phyloP scores from a whole-genome alignment of 345 rosid genomes.

The Populus simonii region DNA sequence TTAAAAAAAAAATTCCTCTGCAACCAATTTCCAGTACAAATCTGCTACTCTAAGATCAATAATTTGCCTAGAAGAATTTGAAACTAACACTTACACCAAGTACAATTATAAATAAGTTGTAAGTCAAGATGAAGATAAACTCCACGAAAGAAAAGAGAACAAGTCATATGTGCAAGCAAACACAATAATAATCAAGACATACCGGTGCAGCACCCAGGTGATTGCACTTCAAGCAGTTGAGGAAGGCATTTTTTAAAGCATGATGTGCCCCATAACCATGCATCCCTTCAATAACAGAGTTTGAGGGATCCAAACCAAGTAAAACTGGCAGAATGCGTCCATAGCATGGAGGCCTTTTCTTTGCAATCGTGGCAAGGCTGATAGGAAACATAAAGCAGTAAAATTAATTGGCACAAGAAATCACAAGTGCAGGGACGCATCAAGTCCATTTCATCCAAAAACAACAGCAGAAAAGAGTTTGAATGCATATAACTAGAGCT shows the following conservation, averaged over 20 bases:
- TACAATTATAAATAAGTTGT: neutral
- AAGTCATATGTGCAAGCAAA: neutral
- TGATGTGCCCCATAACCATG: constrained; percentile 58
- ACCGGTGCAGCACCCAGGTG: constrained; percentile 98
- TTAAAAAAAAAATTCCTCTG: neutral
- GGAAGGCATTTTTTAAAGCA: constrained; percentile 71
- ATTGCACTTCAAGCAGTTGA: constrained; percentile 72
- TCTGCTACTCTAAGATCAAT: neutral
- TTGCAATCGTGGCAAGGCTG: constrained; percentile 87
- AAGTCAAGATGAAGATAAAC: neutral
- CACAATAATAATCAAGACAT: constrained; percentile 25
- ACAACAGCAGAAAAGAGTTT: neutral
- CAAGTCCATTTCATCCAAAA: neutral
- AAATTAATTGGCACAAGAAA: neutral
- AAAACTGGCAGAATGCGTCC: constrained; percentile 92
- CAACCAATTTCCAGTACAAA: too few species aligned
- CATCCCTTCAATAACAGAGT: constrained; percentile 53
- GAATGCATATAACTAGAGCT: constrained; percentile 11
- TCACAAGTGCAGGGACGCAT: neutral
- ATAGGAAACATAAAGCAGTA: constrained; percentile 24
- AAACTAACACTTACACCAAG: neutral
- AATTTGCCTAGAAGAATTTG: neutral
- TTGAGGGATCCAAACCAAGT: constrained; percentile 78
- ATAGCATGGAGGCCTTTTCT: constrained; percentile 78
- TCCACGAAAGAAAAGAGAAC: neutral